These are phyloP conservation scores for Primulina huaijiensis DNA, from an alignment of 257 asterid species.

Conservation along the genomic window DNA sequence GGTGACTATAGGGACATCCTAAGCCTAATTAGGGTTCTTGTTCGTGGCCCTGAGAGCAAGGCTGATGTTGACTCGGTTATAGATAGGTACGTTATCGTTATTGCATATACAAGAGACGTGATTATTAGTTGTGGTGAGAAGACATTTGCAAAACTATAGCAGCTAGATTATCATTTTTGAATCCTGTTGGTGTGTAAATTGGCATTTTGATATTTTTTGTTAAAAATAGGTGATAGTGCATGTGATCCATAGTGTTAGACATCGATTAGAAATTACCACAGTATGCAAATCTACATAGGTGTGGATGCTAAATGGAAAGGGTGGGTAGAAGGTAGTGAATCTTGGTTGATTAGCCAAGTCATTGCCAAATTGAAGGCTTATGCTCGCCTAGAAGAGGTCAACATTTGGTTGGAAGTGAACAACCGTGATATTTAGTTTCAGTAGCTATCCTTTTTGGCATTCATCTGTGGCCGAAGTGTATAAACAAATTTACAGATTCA, in stretches of 20 bases:
- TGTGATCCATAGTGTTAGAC: neutral
- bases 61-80: constrained; percentile 68
- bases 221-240: too few relatives aligned
- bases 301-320: neutral
- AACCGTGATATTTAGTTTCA: neutral
- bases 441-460: neutral
- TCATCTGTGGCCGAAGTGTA: neutral
- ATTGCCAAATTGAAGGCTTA: neutral
- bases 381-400: neutral
- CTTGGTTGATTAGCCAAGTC: neutral
- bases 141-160: neutral
- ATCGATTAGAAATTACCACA: neutral
- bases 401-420: neutral
- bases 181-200: too few relatives aligned
- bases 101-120: neutral
- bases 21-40: constrained; percentile 91
- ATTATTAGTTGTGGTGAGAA: constrained; percentile 11
- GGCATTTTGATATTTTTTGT: neutral
- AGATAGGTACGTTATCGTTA: constrained; percentile 56
- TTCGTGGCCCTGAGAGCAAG: constrained; percentile 97
- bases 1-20: constrained; percentile 90
- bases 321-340: neutral
- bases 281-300: neutral
- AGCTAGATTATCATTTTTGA: too few relatives aligned
- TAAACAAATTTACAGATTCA: neutral